Base-by-base conservation (phyloP, 2,329 filamentous ascomycete species). In the Orbilia ellipsospora region DNA sequence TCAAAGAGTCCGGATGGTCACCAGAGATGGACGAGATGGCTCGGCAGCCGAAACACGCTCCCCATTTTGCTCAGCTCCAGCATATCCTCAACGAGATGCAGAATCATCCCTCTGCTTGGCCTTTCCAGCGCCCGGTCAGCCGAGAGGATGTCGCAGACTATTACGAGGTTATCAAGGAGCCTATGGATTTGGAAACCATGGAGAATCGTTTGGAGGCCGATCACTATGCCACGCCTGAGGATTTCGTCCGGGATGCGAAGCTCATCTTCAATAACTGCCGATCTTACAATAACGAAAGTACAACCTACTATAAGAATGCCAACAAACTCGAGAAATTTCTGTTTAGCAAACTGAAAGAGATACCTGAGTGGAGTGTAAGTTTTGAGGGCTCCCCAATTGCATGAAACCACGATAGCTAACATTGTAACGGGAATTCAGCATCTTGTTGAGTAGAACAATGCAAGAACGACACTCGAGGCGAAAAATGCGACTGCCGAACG, bases 121-220 rank as follows among this genome's bases (percentile, higher is more conserved):
- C 95, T 0, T 99, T 99, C 85, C 87, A 95, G 36, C 88, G 93
- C 26, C 94, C 95, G 0, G 95, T 99, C 78, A 97, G 96, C 82
- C 90, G 91, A 78, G 95, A 99, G 80, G 95, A 98, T 78, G 95
- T 99, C 0, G 90, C 93, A n/a, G 95, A 99, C 82, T 99, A 99
- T 84, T 98, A 98, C 85, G 93, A 97, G 73, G 94, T 98, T 76
- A 99, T 99, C 85, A 94, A 94, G 81, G 92, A 97, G 82, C 95
- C 95, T 42, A 99, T 99, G 95, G 95, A 80, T 44, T 54, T 80
- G 20, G 78, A 78, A 42, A 97, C 94, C 18, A 98, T 99, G 94
- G 95, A 98, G 83, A 89, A 89, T 79, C 96, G 96, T 83, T 90
- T 97, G 77, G 94, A 98, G 81, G 92, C 93, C 45, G 95, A 98